Conservation (phyloP, 2,329 filamentous ascomycete genomes). For the Chaetomiaceae sp. region DNA sequence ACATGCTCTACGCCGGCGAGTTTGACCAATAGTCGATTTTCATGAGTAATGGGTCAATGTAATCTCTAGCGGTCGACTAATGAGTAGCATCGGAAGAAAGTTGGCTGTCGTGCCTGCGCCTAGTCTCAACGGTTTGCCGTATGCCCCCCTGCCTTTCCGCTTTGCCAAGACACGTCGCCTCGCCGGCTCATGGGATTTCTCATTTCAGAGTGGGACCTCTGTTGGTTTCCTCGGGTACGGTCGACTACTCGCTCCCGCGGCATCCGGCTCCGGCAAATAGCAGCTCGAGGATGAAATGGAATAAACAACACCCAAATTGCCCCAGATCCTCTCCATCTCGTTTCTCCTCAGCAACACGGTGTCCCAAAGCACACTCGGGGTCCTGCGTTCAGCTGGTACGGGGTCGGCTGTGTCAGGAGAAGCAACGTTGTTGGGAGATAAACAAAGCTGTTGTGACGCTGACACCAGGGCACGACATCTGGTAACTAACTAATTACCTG, state of each 20-base stretch:
- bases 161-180: too few species aligned
- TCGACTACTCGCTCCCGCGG: background rate
- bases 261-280: conserved; percentile 9
- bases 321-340: background rate
- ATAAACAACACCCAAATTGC: background rate
- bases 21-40: conserved; percentile 26
- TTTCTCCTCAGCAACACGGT: background rate
- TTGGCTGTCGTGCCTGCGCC: too few species aligned
- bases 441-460: conserved; percentile 1
- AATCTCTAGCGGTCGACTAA: too few species aligned
- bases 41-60: background rate
- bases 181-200: too few species aligned
- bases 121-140: background rate
- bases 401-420: background rate
- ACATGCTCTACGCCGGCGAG: conserved; percentile 42
- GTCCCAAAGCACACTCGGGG: background rate
- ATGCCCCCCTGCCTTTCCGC: background rate
- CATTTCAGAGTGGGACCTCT: background rate
- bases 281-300: background rate
- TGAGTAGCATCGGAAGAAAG: background rate
- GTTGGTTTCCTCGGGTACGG: background rate
- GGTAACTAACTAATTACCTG: background rate
- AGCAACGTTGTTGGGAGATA: background rate
- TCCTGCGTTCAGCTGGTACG: background rate
- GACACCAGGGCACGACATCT: background rate